phyloP scores from a whole-genome alignment of 2,329 filamentous ascomycete genomes.

The Fusarium coicis region DNA sequence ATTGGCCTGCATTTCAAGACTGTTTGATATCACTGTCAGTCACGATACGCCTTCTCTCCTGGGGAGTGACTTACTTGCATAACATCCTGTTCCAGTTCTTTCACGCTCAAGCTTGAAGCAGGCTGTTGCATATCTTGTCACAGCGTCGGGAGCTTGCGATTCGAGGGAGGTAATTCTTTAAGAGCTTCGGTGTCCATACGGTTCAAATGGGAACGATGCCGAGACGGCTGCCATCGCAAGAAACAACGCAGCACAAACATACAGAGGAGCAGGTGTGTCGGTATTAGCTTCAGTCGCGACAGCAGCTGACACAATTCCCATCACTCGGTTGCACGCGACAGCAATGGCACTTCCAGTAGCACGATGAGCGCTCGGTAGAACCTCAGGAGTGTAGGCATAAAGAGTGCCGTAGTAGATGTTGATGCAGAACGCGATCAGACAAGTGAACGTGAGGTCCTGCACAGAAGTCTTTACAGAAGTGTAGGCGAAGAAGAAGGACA shows the following conservation, averaged over 20 bases:
- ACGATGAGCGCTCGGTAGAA: slow-evolving; percentile 74
- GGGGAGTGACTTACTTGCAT: not conserved
- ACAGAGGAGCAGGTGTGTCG: slow-evolving; percentile 71
- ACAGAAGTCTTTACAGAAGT: slow-evolving; percentile 19
- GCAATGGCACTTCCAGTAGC: slow-evolving; percentile 80
- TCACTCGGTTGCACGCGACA: slow-evolving; percentile 76
- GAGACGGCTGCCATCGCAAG: slow-evolving; percentile 62
- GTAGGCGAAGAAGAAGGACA: slow-evolving; percentile 23
- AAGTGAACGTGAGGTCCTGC: slow-evolving; percentile 18
- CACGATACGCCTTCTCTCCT: fast-evolving
- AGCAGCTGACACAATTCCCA: slow-evolving; percentile 78
- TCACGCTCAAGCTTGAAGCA: fast-evolving
- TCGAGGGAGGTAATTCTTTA: fast-evolving
- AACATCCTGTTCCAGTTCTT: not conserved
- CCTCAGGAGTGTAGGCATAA: slow-evolving; percentile 72
- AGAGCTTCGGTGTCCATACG: slow-evolving; percentile 12
- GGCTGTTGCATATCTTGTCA: fast-evolving
- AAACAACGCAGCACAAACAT: slow-evolving; percentile 74
- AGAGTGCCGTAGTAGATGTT: slow-evolving; percentile 80
- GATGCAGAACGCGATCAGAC: slow-evolving; percentile 63
- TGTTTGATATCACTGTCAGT: not conserved
- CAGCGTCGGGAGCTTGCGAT: fast-evolving
- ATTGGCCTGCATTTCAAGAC: fast-evolving
- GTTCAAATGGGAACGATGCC: slow-evolving; percentile 17
- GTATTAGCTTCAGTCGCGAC: slow-evolving; percentile 72